phyloP scores from a whole-genome alignment of 176 grass and related monocot genomes.

The Oryza nivara region DNA sequence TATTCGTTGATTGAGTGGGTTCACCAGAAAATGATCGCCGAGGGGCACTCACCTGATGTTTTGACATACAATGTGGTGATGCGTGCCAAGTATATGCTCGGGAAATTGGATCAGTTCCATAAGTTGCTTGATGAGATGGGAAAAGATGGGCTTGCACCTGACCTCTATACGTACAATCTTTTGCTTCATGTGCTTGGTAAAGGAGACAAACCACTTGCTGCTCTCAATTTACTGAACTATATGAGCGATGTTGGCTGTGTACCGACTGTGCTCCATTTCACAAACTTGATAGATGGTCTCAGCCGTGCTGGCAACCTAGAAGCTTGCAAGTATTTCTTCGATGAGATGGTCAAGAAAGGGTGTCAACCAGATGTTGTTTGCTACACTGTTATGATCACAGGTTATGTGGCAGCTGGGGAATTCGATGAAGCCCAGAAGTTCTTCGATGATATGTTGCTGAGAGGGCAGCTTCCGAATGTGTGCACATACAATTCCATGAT shows the following conservation, averaged over 20 bases:
- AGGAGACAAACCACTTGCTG: conserved; percentile 90
- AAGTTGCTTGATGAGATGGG: conserved; percentile 90
- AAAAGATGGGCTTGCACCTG: conserved; percentile 63
- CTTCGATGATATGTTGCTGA: conserved; percentile 84
- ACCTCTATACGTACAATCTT: conserved; percentile 89
- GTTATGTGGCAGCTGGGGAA: conserved; percentile 76
- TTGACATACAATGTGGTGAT: conserved; percentile 92
- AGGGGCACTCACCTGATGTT: conserved; percentile 74
- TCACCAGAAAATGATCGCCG: conserved; percentile 73
- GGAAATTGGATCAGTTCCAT: conserved; percentile 87
- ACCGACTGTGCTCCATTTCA: conserved; percentile 92
- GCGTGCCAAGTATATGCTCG: conserved; percentile 93
- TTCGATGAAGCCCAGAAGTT: conserved; percentile 69
- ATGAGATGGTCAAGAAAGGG: conserved; percentile 94
- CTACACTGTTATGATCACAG: conserved; percentile 86
- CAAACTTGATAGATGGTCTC: conserved; percentile 93
- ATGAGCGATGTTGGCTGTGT: conserved; percentile 81
- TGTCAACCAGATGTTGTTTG: conserved; percentile 85
- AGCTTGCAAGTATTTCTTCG: conserved; percentile 94
- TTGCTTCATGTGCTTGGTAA: conserved; percentile 92
- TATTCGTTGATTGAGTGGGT: conserved; percentile 87
- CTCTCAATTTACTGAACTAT: conserved; percentile 91
- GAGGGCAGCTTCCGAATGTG: conserved; percentile 85
- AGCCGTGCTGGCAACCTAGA: conserved; percentile 86
- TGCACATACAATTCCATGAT: conserved; percentile 95